A percentile compares a stretch with the other conserved stretches of the same genome.
phyloP scores from a whole-genome alignment of 139 green algal genomes.

The Monoraphidium neglectum region DNA sequence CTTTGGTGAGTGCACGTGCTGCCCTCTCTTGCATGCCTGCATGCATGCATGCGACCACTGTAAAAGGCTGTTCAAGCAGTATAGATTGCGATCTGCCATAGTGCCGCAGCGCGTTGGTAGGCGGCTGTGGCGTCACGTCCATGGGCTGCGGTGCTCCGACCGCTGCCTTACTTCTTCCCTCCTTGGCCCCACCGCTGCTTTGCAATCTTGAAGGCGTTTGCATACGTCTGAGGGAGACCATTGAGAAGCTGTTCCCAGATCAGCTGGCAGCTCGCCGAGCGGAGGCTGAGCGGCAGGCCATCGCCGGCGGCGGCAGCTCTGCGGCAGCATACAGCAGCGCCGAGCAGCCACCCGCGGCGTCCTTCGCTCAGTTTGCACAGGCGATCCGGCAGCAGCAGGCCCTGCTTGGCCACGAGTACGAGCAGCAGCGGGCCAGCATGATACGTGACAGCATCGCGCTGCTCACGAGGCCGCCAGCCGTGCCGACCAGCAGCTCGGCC shows the following conservation, averaged over 20 bases:
- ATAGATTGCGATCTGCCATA: not conserved
- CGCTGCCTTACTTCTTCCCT: not conserved
- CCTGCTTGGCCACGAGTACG: not conserved
- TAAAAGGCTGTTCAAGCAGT: not conserved
- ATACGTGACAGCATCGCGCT: not conserved
- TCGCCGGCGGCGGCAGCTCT: constrained; percentile 2
- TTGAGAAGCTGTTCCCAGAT: constrained; percentile 43
- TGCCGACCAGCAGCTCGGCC: not conserved
- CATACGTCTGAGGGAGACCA: constrained; percentile 31
- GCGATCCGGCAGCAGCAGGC: not conserved
- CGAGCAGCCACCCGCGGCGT: not conserved
- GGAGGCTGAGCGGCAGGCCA: constrained; percentile 14
- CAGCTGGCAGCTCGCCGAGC: constrained; percentile 26
- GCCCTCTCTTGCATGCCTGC: no score
- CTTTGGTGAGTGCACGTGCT: constrained; percentile 43
- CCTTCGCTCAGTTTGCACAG: not conserved
- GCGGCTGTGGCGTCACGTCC: not conserved
- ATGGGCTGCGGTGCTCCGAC: not conserved
- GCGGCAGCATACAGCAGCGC: not conserved
- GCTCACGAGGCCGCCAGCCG: not conserved
- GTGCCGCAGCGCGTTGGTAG: not conserved
- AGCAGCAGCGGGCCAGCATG: not conserved
- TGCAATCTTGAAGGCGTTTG: constrained; percentile 22
- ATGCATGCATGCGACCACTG: not conserved
- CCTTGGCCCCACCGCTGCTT: not conserved